These are phyloP conservation scores for Eucalyptus caleyi DNA, from an alignment of 345 rosid species.

Conservation along the genomic window DNA sequence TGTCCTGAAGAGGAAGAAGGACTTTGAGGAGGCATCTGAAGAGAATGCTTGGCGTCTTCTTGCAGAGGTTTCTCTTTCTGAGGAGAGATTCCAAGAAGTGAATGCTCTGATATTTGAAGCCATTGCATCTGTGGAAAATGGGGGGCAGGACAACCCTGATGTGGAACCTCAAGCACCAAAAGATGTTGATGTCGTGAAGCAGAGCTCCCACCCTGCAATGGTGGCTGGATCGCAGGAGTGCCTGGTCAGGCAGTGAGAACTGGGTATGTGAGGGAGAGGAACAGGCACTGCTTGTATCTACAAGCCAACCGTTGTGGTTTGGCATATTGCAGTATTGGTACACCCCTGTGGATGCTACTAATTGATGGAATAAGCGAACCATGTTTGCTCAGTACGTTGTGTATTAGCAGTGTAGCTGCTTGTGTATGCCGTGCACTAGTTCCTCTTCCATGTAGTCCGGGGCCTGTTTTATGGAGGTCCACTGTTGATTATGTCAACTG, in stretches of 20 bases:
- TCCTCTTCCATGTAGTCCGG: not conserved
- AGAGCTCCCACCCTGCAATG: slow-evolving; percentile 18
- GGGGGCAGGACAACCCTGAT: slow-evolving; percentile 12
- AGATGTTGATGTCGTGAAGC: slow-evolving; percentile 11
- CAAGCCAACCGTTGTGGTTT: not conserved
- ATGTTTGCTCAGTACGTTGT: not conserved
- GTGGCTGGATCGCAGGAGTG: slow-evolving; percentile 53
- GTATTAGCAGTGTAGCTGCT: not conserved
- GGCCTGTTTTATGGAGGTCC: not conserved
- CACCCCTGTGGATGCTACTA: not conserved
- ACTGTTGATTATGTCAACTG: not conserved
- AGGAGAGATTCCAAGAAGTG: slow-evolving; percentile 77
- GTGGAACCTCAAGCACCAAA: not conserved
- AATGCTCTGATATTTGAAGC: slow-evolving; percentile 49
- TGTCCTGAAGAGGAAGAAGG: slow-evolving; percentile 84
- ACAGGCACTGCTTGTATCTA: not conserved
- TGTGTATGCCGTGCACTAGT: not conserved
- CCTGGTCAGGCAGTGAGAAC: slow-evolving; percentile 54
- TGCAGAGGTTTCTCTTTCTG: slow-evolving; percentile 83
- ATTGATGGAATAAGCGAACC: not conserved
- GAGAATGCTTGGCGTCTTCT: slow-evolving; percentile 89
- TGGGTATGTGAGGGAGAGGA: not conserved
- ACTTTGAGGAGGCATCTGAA: slow-evolving; percentile 81
- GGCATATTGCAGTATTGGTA: not conserved
- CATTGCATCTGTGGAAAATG: slow-evolving; percentile 9